Conservation (phyloP, 2,329 filamentous ascomycete genomes). For the Apiospora marii region DNA sequence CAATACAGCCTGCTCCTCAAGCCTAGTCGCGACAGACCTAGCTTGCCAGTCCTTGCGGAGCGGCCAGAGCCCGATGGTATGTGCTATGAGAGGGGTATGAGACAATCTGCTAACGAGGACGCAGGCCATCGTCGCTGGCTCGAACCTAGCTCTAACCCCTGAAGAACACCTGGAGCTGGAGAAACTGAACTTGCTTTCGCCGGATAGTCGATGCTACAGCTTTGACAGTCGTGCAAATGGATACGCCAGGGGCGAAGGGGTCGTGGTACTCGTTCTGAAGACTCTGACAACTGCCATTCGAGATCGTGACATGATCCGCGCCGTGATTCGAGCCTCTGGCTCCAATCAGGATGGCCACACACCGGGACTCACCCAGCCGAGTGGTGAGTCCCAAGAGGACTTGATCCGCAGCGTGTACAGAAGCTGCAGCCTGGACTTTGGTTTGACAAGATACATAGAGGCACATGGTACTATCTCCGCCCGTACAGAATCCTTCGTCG, state of each 20-base stretch:
- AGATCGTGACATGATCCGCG: constrained; percentile 44
- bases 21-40: constrained; percentile 50
- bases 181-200: constrained; percentile 41
- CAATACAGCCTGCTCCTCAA: constrained; percentile 55
- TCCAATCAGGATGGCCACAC: constrained; percentile 35
- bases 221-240: constrained; percentile 28
- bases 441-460: constrained; percentile 34
- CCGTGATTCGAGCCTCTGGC: constrained; percentile 38
- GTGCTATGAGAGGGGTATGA: not conserved
- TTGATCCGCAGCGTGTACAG: constrained; percentile 40
- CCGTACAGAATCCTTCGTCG: constrained; percentile 48
- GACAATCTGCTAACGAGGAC: not conserved
- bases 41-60: constrained; percentile 48
- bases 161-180: constrained; percentile 40
- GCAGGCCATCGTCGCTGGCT: constrained; percentile 22
- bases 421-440: constrained; percentile 1
- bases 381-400: constrained; percentile 34
- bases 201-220: constrained; percentile 38
- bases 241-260: constrained; percentile 55
- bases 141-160: constrained; percentile 23
- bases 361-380: constrained; percentile 31
- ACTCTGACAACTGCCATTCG: constrained; percentile 51
- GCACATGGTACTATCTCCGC: constrained; percentile 40
- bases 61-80: constrained; percentile 14
- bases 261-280: constrained; percentile 58